Evolutionary conservation across 352 stramenopile genomes (phyloP), one percentile per base, ranked within the genome.

Genomic region (Achlya hypogyna): DNA sequence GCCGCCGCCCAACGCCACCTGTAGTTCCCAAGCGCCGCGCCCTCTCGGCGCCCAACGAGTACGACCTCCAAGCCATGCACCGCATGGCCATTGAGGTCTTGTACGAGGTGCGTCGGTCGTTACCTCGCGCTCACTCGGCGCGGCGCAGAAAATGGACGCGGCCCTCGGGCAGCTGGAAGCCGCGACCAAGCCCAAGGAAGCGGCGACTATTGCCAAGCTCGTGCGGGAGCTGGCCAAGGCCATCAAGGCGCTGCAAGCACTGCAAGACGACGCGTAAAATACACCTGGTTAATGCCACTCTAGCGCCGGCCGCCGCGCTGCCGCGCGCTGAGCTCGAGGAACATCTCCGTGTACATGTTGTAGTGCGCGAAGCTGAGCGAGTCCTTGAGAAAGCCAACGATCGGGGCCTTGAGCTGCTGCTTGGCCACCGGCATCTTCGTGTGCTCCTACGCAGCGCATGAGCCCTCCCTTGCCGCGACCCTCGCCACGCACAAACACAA

Each of bases 351-450:
- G 49, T 88, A 72, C 62, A 94, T 92, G 69, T 94, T 94, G 81
- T 94, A 94, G 70, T 94, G 85, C 27, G 85, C 85, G 28, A 81
- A 90, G 1, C 68, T 86, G 18, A 92, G 76, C 14, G 79, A 53
- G 63, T 94, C 94, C 72, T 98, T 98, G 62, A 98, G 77, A 64
- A 98, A 99, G 5, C 89, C 92, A 29, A 73, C 28, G 64, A 82
- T 78, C 5, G 86, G 70, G 23, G 83, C 85, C 73, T 97, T 98
- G 22, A 99, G 72, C 75, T 98, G 94, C 75, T 97, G 91, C 72
- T 99, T 99, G 78, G 97, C 98, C 32, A 91, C 71, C 4, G 92
- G 92, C 91, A 98, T 98, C 8, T 78, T 82, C 38, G 87, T 83
- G 42, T 98, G 73, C 51, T 96, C 74, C 4, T 67, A 64, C 1